Evolutionary conservation across 768 basidiomycete genomes (phyloP).

Genomic region (Russula griseocarnosa): DNA sequence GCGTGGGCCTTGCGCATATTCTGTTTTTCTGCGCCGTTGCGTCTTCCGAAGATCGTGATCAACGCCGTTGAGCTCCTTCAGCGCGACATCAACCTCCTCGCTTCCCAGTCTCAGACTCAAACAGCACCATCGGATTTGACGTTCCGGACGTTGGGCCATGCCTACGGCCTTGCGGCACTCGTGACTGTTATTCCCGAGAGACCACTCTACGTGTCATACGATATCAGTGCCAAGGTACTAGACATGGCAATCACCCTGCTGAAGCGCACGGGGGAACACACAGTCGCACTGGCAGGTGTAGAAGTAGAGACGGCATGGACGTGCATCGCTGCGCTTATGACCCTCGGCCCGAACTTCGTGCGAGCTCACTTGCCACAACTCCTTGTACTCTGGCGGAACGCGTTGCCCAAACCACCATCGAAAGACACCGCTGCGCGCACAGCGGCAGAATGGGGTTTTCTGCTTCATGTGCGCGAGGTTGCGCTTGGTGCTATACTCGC

Average conservation of each 20-base stretch:
- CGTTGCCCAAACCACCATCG: conserved; percentile 88
- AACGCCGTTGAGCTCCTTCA: conserved; percentile 77
- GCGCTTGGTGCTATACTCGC: conserved; percentile 84
- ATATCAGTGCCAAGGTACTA: conserved; percentile 84
- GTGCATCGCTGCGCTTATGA: conserved; percentile 83
- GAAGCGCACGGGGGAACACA: conserved; percentile 88
- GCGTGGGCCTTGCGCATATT: conserved; percentile 88
- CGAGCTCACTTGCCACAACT: conserved; percentile 90
- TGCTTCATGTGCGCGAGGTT: conserved; percentile 85
- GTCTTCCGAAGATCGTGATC: conserved; percentile 74
- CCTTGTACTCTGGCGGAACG: conserved; percentile 95
- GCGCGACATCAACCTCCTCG: conserved; percentile 70
- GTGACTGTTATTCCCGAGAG: conserved; percentile 81
- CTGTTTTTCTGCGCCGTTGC: conserved; percentile 83
- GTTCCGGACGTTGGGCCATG: conserved; percentile 74
- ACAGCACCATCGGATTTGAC: conserved; percentile 67
- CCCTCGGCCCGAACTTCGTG: conserved; percentile 90
- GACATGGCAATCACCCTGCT: conserved; percentile 88
- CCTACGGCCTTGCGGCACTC: conserved; percentile 84
- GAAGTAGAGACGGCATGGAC: conserved; percentile 97
- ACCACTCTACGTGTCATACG: conserved; percentile 92
- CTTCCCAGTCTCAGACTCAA: conserved; percentile 46
- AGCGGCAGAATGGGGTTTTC: conserved; percentile 81
- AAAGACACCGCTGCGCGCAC: conserved; percentile 77
- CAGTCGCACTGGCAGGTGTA: conserved; percentile 71